A percentile compares a stretch with the other conserved stretches of the same genome.
Conservation (phyloP, 2,329 filamentous ascomycete species). For the Fusarium dimerum region DNA sequence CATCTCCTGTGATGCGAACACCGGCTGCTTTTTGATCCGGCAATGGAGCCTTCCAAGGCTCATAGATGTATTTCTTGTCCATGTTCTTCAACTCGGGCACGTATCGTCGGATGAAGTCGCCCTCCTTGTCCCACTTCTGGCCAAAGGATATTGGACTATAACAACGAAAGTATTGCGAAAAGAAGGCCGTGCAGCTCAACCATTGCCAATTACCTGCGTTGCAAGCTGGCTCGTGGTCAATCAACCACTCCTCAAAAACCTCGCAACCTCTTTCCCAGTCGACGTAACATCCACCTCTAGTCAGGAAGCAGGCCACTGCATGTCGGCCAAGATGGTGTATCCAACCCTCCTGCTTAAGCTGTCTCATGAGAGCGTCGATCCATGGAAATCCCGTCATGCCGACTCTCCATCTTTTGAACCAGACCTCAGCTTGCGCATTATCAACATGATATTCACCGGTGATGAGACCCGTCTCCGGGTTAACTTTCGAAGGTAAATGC, state of each 20-base stretch:
- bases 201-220: conserved; percentile 80
- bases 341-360: conserved; percentile 72
- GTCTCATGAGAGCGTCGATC: conserved; percentile 80
- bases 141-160: conserved; percentile 73
- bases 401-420: conserved; percentile 68
- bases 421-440: conserved; percentile 59
- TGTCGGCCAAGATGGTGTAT: conserved; percentile 79
- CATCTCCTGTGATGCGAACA: conserved; percentile 60
- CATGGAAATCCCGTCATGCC: conserved; percentile 76
- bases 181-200: conserved; percentile 76
- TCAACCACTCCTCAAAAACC: conserved; percentile 74
- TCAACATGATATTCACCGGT: conserved; percentile 67
- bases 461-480: conserved; percentile 44
- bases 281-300: conserved; percentile 74
- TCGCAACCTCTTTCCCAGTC: conserved; percentile 78
- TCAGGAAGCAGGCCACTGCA: conserved; percentile 80
- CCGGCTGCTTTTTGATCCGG: conserved; percentile 69
- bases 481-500: conserved; percentile 68
- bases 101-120: conserved; percentile 63
- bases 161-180: conserved; percentile 68
- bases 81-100: conserved; percentile 66
- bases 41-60: conserved; percentile 74
- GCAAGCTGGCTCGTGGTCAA: conserved; percentile 74
- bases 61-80: conserved; percentile 72
- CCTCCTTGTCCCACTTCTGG: conserved; percentile 74